Conservation (phyloP, 257 asterid species). For the Ligustrum vulgare region DNA sequence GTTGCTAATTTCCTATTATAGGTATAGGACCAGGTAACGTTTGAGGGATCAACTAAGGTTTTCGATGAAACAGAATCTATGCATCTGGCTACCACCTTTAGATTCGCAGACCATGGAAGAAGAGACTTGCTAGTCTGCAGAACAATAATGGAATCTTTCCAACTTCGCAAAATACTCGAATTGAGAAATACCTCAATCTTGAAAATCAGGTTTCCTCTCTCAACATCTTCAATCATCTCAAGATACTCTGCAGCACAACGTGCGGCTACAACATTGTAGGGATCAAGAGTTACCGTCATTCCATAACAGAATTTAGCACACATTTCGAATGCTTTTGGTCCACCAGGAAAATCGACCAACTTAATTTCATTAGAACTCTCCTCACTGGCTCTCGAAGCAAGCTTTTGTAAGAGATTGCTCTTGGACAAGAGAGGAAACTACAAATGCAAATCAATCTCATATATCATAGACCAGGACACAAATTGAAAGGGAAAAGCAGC, state of each 20-base stretch:
- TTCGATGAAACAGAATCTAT: slow-evolving; percentile 82
- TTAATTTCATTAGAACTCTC: slow-evolving; percentile 50
- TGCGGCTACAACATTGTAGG: slow-evolving; percentile 80
- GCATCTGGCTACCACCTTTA: slow-evolving; percentile 75
- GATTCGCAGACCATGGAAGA: slow-evolving; percentile 75
- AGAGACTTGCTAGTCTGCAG: slow-evolving; percentile 75
- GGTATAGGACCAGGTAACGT: slow-evolving; percentile 83
- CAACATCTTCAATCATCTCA: slow-evolving; percentile 82
- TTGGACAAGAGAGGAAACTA: slow-evolving; percentile 95
- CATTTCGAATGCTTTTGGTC: slow-evolving; percentile 83
- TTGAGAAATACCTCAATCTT: slow-evolving; percentile 85
- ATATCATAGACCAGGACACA: neutral
- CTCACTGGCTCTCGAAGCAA: slow-evolving; percentile 43
- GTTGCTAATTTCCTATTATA: slow-evolving; percentile 56
- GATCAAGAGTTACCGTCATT: slow-evolving; percentile 74
- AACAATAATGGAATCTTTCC: slow-evolving; percentile 94
- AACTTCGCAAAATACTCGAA: slow-evolving; percentile 73
- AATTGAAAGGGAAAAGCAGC: neutral
- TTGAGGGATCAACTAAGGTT: slow-evolving; percentile 79
- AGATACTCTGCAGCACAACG: slow-evolving; percentile 94
- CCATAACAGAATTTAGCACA: slow-evolving; percentile 96
- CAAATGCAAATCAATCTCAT: slow-evolving; percentile 10
- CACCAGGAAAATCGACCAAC: slow-evolving; percentile 80
- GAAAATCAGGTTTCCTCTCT: slow-evolving; percentile 71
- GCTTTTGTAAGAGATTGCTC: slow-evolving; percentile 72